Evolutionary conservation across 495 filamentous ascomycete species (phyloP), one percentile per base, ranked within the genome.

Genomic region (Podospora comata): DNA sequence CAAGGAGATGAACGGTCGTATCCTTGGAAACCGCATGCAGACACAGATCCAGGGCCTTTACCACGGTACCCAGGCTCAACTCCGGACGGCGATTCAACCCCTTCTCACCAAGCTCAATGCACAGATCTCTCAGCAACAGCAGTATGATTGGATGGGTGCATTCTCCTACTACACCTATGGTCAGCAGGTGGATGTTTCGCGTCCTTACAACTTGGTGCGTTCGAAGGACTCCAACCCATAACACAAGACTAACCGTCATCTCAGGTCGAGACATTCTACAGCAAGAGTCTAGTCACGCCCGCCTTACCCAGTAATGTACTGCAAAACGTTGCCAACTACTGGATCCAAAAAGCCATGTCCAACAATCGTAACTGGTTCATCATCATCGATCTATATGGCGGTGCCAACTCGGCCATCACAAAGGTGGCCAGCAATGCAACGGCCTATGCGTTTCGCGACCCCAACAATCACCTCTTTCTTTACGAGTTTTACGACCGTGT

Each of bases 211-310:
- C 65, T 67, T 72, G 70, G 79, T 80, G 68, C 53, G 77, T 73
- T 3, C 16, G 30, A 19, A 48, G 7, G 19, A 5, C 39, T 6
- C 39, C 39, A 48, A 48, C 7, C 7, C 39, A 18, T 7, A n/a
- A 65, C 4, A 30, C 18, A 9, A 44, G 7, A 19, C 72, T 62
- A 55, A 65, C 30, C 7, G 11, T 48, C 5, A 9, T 6, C 34
- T n/a, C 15, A 81, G 81, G 78, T 80, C 71, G 80, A 82, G 70
- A 79, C 78, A 0, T 82, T 82, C 68, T 83, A 81, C 72, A 75
- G 79, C 72, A 82, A 81, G 71, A 79, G 78, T 65, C 55, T 82
- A 54, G 78, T 81, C 19, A 78, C 81, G 56, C 71, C 72, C 11
- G 77, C 79, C 1, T 72, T 83, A 44, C 74, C 72, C 23, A 69